A percentile compares a stretch with the other conserved stretches of the same genome.
Evolutionary conservation across 176 grass and related monocot species (phyloP).

Genomic region (Paspalum vaginatum): DNA sequence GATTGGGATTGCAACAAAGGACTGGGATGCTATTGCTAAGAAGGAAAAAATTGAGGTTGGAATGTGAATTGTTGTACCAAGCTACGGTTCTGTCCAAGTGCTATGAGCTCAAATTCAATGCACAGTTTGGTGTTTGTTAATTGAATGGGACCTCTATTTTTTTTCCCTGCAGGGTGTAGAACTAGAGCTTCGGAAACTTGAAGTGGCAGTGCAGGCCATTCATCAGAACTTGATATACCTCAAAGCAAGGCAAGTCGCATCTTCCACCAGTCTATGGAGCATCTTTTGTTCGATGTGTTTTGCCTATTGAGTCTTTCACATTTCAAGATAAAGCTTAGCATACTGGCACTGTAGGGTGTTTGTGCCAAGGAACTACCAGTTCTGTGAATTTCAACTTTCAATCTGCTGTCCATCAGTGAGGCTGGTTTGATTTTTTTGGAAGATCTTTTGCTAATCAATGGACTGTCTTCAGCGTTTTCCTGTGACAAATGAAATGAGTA

Average conservation of each 20-base stretch:
- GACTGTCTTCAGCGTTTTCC: not conserved
- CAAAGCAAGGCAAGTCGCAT: slow-evolving; percentile 59
- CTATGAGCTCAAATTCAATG: slow-evolving; percentile 23
- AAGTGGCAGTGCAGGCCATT: slow-evolving; percentile 72
- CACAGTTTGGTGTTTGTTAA: slow-evolving; percentile 29
- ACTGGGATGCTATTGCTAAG: slow-evolving; percentile 88
- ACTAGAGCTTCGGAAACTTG: slow-evolving; percentile 75
- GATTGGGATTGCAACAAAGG: slow-evolving; percentile 83
- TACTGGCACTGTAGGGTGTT: slow-evolving; percentile 8
- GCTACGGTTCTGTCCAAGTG: not conserved
- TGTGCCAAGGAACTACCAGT: not conserved
- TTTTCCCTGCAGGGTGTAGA: slow-evolving; percentile 70
- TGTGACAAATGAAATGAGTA: not conserved
- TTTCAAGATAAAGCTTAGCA: not conserved
- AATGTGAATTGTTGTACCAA: slow-evolving; percentile 18
- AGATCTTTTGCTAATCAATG: not conserved
- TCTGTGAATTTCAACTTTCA: not conserved
- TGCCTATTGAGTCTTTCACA: not conserved
- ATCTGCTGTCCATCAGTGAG: not conserved
- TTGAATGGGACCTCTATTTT: slow-evolving; percentile 18
- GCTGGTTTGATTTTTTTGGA: slow-evolving; percentile 6
- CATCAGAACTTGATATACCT: slow-evolving; percentile 83
- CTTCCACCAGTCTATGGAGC: not conserved
- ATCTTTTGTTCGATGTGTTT: slow-evolving; percentile 3
- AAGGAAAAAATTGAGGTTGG: slow-evolving; percentile 93